Base-by-base conservation (phyloP, 495 filamentous ascomycete species). In the Opeltia flavorubescens region DNA sequence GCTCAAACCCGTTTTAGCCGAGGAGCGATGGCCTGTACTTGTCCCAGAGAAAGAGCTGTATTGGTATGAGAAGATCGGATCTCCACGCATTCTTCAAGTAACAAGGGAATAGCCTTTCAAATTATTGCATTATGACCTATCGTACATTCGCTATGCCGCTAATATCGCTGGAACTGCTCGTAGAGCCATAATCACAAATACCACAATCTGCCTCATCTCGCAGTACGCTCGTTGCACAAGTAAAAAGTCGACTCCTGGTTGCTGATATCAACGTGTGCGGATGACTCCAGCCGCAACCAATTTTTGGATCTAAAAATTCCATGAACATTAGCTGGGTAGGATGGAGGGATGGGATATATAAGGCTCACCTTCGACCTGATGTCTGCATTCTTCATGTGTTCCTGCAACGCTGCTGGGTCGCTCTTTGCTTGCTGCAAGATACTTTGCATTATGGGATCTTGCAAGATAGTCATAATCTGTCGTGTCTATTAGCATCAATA, bases 361-460 rank as follows among this genome's bases (percentile, higher is more conserved):
- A 23, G 18, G 12, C 36, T 40, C n/a, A 40, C 36, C 36, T 94
- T 89, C 50, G 72, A 75, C 45, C 78, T 73, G 50, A 96, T 84
- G 50, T 70, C 73, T 6, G 83, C 70, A 67, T 95, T 96, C 72
- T 81, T 85, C 86, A 96, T 94, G 66, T 99, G 91, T 57, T 96
- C 89, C 53, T 88, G 80, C 55, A 99, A 70, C 21, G 93, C 89
- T 20, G 80, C 80, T 3, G 91, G 91, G 61, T 96, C 86, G 39
- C 77, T 78, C 71, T 96, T 95, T 41, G 91, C 91, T 68, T 95
- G 87, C 62, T 91, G 84, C 31, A 98, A 78, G 54, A 96, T 98
- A 59, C 81, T 84, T 64, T 96, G 86, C 93, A 96, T 96, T 57
- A 98, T 79, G 4, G 91, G 91, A 58, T 96, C 93, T 61, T 83